phyloP scores from a whole-genome alignment of 257 asterid species.

The Solanum rostratum region DNA sequence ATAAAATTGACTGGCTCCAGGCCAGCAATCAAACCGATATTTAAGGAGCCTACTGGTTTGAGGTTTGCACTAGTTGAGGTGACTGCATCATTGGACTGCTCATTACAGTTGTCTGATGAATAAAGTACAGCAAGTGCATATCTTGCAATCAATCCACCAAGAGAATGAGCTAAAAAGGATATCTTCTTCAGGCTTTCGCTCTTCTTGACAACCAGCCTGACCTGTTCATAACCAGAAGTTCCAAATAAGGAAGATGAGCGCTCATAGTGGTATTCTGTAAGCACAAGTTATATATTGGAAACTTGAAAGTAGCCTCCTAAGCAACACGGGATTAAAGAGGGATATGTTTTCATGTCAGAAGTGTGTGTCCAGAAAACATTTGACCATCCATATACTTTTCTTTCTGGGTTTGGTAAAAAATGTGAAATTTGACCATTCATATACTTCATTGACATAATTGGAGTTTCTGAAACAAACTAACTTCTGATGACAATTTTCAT shows the following conservation, averaged over 20 bases:
- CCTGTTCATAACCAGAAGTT: conserved; percentile 22
- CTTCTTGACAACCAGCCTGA: conserved; percentile 47
- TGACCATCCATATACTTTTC: background rate
- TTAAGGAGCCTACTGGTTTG: conserved; percentile 18
- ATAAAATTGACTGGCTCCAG: conserved; percentile 67
- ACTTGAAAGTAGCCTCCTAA: background rate
- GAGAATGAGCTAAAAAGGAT: conserved; percentile 88
- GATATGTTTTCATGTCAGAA: background rate
- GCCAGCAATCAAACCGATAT: conserved; percentile 52
- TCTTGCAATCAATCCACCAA: conserved; percentile 80
- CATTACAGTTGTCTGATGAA: conserved; percentile 20
- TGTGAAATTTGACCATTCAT: background rate
- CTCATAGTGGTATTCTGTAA: background rate
- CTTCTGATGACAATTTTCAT: background rate
- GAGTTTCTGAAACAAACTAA: background rate
- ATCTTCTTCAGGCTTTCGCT: conserved; percentile 49
- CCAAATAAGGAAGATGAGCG: background rate
- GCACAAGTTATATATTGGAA: background rate
- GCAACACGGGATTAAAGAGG: background rate
- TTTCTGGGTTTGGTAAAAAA: background rate
- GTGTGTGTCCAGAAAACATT: background rate
- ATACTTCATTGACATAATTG: background rate
- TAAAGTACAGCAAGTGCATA: conserved; percentile 57
- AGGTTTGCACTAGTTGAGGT: conserved; percentile 15
- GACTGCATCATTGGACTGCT: conserved; percentile 11